A percentile compares a stretch with the other conserved stretches of the same genome.
Conservation (phyloP, 306 rosid genomes). For the Acacia confusa region DNA sequence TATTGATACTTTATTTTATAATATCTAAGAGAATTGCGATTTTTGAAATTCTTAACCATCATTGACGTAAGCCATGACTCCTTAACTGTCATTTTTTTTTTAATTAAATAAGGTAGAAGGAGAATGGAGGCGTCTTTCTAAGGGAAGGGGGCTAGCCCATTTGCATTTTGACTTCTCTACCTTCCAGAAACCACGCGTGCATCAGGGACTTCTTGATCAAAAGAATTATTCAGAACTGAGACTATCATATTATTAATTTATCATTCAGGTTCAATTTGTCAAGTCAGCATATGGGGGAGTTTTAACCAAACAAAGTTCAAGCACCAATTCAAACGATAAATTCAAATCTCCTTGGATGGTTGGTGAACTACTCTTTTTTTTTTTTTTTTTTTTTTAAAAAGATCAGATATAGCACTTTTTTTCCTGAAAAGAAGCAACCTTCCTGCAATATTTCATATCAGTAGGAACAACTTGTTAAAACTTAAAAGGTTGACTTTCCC, state of each 20-base stretch:
- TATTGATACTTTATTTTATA: too few relatives aligned
- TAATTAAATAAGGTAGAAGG: background rate
- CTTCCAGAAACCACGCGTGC: background rate
- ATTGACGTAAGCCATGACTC: background rate
- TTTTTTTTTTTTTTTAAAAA: background rate
- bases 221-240: constrained; percentile 2
- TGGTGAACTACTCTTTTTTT: background rate
- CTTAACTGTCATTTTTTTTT: background rate
- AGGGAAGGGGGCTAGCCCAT: background rate
- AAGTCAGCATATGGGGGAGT: background rate
- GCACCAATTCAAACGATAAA: background rate
- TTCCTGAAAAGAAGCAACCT: background rate
- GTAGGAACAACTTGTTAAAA: background rate
- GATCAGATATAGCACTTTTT: background rate
- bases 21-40: background rate
- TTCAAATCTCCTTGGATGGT: background rate
- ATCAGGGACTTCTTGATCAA: background rate
- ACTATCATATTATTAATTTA: background rate
- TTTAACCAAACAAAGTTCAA: background rate
- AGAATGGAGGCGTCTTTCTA: background rate
- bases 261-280: background rate
- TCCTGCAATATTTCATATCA: background rate
- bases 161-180: constrained; percentile 28
- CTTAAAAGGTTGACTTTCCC: background rate
- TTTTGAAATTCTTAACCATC: background rate